These are phyloP conservation scores for Pichia sp. DNA, from an alignment of 1,139 yeast genomes.

Conservation along the genomic window DNA sequence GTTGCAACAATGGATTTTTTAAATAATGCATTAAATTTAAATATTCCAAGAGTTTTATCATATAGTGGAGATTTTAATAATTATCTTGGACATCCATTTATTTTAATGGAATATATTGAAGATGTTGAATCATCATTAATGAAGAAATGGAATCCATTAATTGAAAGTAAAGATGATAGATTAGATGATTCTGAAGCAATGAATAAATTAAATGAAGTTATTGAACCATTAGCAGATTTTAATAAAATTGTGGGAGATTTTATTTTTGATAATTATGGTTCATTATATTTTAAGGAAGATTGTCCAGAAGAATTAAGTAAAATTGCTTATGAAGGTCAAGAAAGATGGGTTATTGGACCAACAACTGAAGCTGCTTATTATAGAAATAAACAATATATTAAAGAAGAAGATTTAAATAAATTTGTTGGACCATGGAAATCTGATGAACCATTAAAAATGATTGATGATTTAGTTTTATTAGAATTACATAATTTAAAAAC, in stretches of 20 bases:
- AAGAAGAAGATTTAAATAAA: conserved; percentile 39
- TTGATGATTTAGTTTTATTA: conserved; percentile 56
- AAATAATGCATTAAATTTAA: conserved; percentile 43
- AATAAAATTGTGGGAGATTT: conserved; percentile 44
- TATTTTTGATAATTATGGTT: conserved; percentile 69
- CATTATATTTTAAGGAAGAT: conserved; percentile 69
- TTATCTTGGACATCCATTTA: conserved; percentile 64
- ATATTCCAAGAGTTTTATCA: conserved; percentile 70
- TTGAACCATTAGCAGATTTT: conserved; percentile 58
- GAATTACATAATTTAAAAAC: conserved; percentile 60
- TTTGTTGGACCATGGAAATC: conserved; percentile 73
- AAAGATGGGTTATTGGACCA: conserved; percentile 90
- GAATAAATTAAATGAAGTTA: conserved; percentile 46
- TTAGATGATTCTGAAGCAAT: conserved; percentile 38
- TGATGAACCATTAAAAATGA: conserved; percentile 50
- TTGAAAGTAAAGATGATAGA: conserved; percentile 35
- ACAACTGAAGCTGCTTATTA: conserved; percentile 73
- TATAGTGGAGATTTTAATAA: conserved; percentile 63
- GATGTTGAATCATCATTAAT: conserved; percentile 64
- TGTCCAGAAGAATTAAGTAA: conserved; percentile 23
- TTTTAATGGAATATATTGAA: conserved; percentile 69
- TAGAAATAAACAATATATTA: conserved; percentile 52
- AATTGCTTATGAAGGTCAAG: conserved; percentile 61
- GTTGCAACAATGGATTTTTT: conserved; percentile 90
- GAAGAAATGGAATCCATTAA: conserved; percentile 86